phyloP scores from a whole-genome alignment of 306 rosid species.

The Chamaecrista fasciculata region DNA sequence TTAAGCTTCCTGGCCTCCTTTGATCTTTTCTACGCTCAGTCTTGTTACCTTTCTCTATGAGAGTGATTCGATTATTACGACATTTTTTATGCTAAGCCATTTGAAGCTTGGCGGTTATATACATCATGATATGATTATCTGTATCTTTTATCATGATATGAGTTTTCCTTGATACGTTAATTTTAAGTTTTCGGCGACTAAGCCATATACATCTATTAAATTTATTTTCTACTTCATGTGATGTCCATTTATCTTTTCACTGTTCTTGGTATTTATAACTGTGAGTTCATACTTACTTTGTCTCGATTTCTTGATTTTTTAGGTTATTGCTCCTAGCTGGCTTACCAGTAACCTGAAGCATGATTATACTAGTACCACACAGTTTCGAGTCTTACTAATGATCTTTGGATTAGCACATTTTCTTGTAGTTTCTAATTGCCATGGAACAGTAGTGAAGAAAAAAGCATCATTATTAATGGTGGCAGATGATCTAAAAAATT shows the following conservation, averaged over 20 bases:
- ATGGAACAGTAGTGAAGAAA: slow-evolving; percentile 34
- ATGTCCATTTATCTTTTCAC: neutral
- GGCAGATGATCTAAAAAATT: slow-evolving; percentile 46
- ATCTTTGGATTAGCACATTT: neutral
- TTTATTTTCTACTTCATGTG: neutral
- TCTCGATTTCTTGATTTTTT: slow-evolving; percentile 30
- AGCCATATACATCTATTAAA: neutral
- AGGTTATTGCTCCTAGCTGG: slow-evolving; percentile 69
- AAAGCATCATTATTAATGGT: slow-evolving; percentile 27
- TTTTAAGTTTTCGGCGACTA: neutral
- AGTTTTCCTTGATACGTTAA: neutral
- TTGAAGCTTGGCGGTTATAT: neutral
- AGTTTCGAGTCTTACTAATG: neutral
- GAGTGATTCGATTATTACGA: neutral
- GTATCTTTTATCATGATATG: neutral
- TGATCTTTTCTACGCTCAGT: neutral
- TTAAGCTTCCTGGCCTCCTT: neutral
- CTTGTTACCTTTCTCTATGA: slow-evolving; percentile 1
- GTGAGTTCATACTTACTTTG: slow-evolving; percentile 6
- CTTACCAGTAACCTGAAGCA: slow-evolving; percentile 54
- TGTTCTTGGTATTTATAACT: neutral
- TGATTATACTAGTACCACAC: neutral
- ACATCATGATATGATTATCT: neutral
- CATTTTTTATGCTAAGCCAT: too few species aligned
- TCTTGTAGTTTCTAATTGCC: slow-evolving; percentile 45